Evolutionary conservation across 257 asterid species (phyloP), one percentile per base, ranked within the genome.

Genomic region (Salvia splendens): DNA sequence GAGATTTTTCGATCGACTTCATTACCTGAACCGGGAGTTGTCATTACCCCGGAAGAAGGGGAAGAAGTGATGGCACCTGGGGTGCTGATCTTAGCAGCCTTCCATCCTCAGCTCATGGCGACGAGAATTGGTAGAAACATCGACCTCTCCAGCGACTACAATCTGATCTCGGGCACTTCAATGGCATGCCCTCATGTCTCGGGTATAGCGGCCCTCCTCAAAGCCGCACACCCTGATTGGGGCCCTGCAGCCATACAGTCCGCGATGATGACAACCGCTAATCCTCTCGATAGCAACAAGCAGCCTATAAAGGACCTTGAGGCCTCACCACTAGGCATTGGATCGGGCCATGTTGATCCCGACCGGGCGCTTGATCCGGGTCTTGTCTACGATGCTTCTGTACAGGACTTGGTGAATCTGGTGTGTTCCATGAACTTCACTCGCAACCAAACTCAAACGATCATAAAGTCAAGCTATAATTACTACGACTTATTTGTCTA

Each of bases 211-310:
- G 84, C 84, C 0, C 77, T 82, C 8, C 70, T 82, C 28, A 82
- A 79, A 69, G 70, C 77, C 0, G 84, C 64, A 0, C 64, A 57
- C 14, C 86, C 86, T 0, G 75, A 78, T 1, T 82, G 86, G 86
- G 73, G 82, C 51, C 82, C 86, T 7, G 63, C 82, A 5, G 82
- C 84, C 0, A 73, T 82, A 28, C 79, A 77, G 30, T 82, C 86
- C 0, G 86, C 84, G 5, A 71, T 82, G 80, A 82, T 79, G 86
- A 82, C 84, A 4, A 82, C 86, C 0, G 86, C 86, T 1, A 78
- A 79, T 58, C 75, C 65, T 6, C 72, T 76, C 0, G 83, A 82
- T 52, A 82, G 70, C 11, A 57, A 76, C 2, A 67, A 65, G 0
- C 74, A 64, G 28, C 78, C 76, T 8, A 80, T 80, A 32, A 68